Evolutionary conservation across 2,329 filamentous ascomycete genomes (phyloP), one percentile per base, ranked within the genome.

Genomic region (Trichophyton simii): DNA sequence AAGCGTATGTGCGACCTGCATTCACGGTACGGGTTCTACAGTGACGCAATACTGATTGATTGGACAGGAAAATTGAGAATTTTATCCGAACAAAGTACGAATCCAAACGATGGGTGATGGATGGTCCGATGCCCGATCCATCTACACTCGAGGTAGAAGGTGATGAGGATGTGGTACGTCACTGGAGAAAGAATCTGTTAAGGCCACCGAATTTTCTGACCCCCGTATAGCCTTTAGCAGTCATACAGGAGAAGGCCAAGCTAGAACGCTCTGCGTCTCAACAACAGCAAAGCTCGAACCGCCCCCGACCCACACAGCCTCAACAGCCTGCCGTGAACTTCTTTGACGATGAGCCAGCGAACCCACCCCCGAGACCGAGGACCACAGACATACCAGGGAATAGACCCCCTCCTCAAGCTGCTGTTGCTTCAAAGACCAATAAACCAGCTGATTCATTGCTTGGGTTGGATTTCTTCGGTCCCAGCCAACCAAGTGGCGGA

Each of bases 31-130:
- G 3, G 28, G 7, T 31, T 9, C 28, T 34, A 7, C 41, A 44
- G 5, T 31, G 15, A 18, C 15, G 15, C 18, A 9, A 18, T 46
- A 59, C 55, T 68, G 20, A 65, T 52, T 8, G 41, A 31, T 50
- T 11, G 18, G 42, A 60, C 63, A 83, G 80, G 67, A 99, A 99
- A 82, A 97, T 99, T 68, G 94, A 99, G 82, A 99, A 97, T 80
- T 99, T 99, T 72, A 97, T 99, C 69, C 86, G 94, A 67, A 99
- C 95, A 61, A 99, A 99, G 76, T 99, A 99, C 75, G 94, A 99
- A 74, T 88, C 94, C 60, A 97, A 96, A 83, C 83, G 95, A 77
- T 99, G 94, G 94, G 88, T 91, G n/a, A 97, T 97, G 91, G 94
- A 99, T 64, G 94, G 94, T 1, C 86, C 85, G 3, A 92, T 95